Conservation (phyloP, 1,284 basidiomycete species). For the Puccinia hordei region DNA sequence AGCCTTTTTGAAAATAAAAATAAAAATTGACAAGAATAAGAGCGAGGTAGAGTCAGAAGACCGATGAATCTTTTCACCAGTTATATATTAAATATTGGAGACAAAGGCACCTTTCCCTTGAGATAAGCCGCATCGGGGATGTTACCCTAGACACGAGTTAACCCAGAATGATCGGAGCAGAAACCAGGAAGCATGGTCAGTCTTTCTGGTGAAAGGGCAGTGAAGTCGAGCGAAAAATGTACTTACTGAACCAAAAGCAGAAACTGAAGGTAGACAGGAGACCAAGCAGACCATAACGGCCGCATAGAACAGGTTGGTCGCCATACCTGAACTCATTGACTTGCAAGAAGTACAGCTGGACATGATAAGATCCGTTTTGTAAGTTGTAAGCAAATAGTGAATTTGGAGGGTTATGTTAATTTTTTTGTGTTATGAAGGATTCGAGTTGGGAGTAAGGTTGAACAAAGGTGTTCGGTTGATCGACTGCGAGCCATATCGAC, state of each 20-base stretch:
- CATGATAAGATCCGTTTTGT: no score
- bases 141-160: slow-evolving; percentile 31
- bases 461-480: no score
- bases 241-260: slow-evolving; percentile 47
- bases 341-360: neutral
- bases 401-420: no score
- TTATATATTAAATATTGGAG: neutral
- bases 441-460: no score
- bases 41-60: neutral
- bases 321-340: neutral
- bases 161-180: slow-evolving; percentile 18
- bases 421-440: no score
- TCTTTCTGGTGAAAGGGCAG: neutral
- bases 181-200: neutral
- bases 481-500: no score
- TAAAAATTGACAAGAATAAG: neutral
- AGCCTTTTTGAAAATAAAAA: slow-evolving; percentile 18
- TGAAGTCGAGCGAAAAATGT: neutral
- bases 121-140: slow-evolving; percentile 48
- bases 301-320: slow-evolving; percentile 23
- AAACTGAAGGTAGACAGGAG: slow-evolving; percentile 30
- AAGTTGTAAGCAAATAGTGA: no score
- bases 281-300: slow-evolving; percentile 9
- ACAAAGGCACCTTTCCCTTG: slow-evolving; percentile 37
- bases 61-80: neutral